A percentile compares a stretch with the other conserved stretches of the same genome.
These are phyloP conservation scores for Mycosarcoma mackinlayi DNA, from an alignment of 1,284 basidiomycete species.

Conservation along the genomic window DNA sequence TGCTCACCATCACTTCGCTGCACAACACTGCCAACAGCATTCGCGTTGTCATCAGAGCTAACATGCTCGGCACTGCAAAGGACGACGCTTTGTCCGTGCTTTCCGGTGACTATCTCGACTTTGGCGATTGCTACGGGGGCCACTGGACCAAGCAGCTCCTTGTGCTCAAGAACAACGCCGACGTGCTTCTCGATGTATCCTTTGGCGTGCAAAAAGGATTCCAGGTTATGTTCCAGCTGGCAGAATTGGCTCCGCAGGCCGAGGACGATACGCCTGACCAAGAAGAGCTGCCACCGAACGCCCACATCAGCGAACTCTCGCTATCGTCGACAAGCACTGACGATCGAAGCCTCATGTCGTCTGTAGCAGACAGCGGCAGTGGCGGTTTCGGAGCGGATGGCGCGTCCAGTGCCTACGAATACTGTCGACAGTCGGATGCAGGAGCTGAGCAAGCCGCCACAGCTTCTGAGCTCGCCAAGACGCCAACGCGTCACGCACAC, in stretches of 20 bases:
- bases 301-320: slow-evolving; percentile 38
- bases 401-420: slow-evolving; percentile 27
- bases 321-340: slow-evolving; percentile 40
- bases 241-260: slow-evolving; percentile 65
- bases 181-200: slow-evolving; percentile 70
- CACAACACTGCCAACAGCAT: slow-evolving; percentile 59
- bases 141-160: slow-evolving; percentile 71
- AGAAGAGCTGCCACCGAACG: slow-evolving; percentile 44
- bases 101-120: slow-evolving; percentile 70
- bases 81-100: slow-evolving; percentile 70
- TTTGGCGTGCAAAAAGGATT: slow-evolving; percentile 69
- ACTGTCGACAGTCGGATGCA: slow-evolving; percentile 23
- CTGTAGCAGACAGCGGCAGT: slow-evolving; percentile 32
- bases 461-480: slow-evolving; percentile 49
- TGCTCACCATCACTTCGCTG: slow-evolving; percentile 60
- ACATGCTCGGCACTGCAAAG: slow-evolving; percentile 63
- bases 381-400: slow-evolving; percentile 24
- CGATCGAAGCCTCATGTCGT: slow-evolving; percentile 33
- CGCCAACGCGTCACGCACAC: slow-evolving; percentile 56
- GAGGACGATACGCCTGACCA: slow-evolving; percentile 43
- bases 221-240: slow-evolving; percentile 71
- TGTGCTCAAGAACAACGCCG: slow-evolving; percentile 70
- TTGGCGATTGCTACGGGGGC: slow-evolving; percentile 71
- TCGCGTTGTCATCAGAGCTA: slow-evolving; percentile 62
- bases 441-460: slow-evolving; percentile 24